Conservation (phyloP, 106 monocot genomes). For the Vanilla planifolia region DNA sequence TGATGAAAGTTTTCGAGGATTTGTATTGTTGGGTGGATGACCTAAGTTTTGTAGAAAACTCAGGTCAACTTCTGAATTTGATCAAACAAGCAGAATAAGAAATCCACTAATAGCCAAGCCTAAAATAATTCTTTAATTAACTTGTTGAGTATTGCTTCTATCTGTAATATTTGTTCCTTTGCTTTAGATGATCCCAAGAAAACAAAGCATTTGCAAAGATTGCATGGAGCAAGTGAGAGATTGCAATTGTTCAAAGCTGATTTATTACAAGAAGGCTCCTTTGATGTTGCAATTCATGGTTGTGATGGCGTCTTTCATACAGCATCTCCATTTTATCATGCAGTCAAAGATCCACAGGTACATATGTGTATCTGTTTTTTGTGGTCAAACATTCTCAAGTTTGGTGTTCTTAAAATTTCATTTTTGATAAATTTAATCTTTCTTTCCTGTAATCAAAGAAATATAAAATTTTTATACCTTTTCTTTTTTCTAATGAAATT, state of each 20-base stretch:
- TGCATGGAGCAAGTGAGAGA: conserved; percentile 67
- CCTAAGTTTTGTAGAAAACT: too few relatives aligned
- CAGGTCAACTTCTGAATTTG: too few relatives aligned
- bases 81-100: too few relatives aligned
- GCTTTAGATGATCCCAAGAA: conserved; percentile 64
- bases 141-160: background rate
- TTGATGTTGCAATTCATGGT: conserved; percentile 56
- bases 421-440: too few relatives aligned
- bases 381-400: background rate
- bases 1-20: too few relatives aligned
- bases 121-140: too few relatives aligned
- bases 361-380: background rate
- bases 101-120: too few relatives aligned
- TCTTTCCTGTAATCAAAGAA: too few relatives aligned
- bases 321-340: conserved; percentile 25
- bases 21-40: too few relatives aligned
- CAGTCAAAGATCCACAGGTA: conserved; percentile 20
- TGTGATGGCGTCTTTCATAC: conserved; percentile 54
- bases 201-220: conserved; percentile 52
- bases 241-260: conserved; percentile 67
- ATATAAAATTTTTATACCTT: too few relatives aligned
- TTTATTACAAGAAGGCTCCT: conserved; percentile 70
- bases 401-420: too few relatives aligned
- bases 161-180: background rate
- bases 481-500: too few relatives aligned